Percentiles rank a stretch among this genome's conserved stretches.
phyloP scores from a whole-genome alignment of 2,329 filamentous ascomycete genomes.

The Xylariaceae sp. region DNA sequence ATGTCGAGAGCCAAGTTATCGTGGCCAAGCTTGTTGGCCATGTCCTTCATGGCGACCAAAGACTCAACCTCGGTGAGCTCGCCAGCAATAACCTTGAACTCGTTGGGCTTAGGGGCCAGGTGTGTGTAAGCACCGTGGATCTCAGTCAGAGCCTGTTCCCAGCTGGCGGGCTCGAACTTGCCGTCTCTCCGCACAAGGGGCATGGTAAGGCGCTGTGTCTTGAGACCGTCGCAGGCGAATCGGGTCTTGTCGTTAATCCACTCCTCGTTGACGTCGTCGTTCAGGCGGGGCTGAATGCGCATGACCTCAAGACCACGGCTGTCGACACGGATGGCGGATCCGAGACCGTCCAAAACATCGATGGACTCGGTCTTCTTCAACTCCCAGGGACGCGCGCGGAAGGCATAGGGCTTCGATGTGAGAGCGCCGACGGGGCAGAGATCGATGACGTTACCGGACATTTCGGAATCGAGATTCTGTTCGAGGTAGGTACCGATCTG shows the following conservation, averaged over 20 bases:
- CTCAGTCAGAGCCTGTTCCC: constrained; percentile 91
- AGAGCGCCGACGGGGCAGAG: constrained; percentile 95
- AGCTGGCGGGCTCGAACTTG: constrained; percentile 86
- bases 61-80: constrained; percentile 89
- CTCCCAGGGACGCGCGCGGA: constrained; percentile 95
- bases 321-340: constrained; percentile 92
- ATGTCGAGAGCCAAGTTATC: constrained; percentile 94
- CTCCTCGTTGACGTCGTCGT: constrained; percentile 98
- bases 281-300: constrained; percentile 85
- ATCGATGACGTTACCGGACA: constrained; percentile 97
- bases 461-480: constrained; percentile 84
- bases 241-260: constrained; percentile 99
- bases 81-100: constrained; percentile 93
- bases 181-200: constrained; percentile 83
- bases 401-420: constrained; percentile 95
- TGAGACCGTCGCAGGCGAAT: constrained; percentile 93
- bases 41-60: constrained; percentile 92
- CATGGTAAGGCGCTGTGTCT: constrained; percentile 91
- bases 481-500: constrained; percentile 98
- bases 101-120: constrained; percentile 78
- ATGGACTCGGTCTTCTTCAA: constrained; percentile 93
- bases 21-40: constrained; percentile 92
- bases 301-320: constrained; percentile 92
- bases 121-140: constrained; percentile 75
- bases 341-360: constrained; percentile 86